Evolutionary conservation across 2,329 filamentous ascomycete species (phyloP), one percentile per base, ranked within the genome.

Genomic region (Ascosphaera acerosa): DNA sequence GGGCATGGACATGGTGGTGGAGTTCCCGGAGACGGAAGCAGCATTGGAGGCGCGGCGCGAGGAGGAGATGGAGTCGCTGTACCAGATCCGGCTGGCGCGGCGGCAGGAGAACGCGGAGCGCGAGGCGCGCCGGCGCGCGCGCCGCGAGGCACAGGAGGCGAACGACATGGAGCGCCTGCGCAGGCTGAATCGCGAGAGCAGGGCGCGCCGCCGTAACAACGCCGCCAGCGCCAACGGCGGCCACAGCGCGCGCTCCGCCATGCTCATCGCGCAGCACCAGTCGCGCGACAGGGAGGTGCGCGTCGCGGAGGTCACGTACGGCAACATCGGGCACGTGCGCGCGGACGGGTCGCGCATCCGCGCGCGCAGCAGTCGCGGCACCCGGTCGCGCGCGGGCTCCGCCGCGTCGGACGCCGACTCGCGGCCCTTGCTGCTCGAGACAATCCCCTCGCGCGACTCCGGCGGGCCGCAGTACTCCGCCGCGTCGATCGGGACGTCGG

Each of bases 61-160:
- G 38, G 68, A 78, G 17, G 78, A 92, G 49, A 94, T 94, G 87
- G 76, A 87, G 37, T 68, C 76, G 0, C 53, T 94, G 25, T 94
- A 90, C 49, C 80, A 90, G 49, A 84, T 94, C 35, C 72, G 87
- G 9, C 47, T 76, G 9, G 70, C 77, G 12, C 66, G 87, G 33
- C 67, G 82, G 32, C 61, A 66, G 34, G 75, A 89, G 47, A 61
- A 73, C 23, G 66, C 68, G 3, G 80, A 87, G 37, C 70, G 80
- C 4, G 77, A 89, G 40, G 70, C 75, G 38, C 60, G 76, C n/a
- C 62, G 77, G 32, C 61, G 66, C 29, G 58, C 69, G 34, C 62
- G 77, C 17, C 58, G 67, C 18, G 76, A 81, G 38, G 82, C 82
- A 7, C 66, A 76, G 31, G 64, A 60, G 33, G 61, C 71, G 31